Base-by-base conservation (phyloP, 192 early-diverging fungal species). In the Entrophospora sp. region DNA sequence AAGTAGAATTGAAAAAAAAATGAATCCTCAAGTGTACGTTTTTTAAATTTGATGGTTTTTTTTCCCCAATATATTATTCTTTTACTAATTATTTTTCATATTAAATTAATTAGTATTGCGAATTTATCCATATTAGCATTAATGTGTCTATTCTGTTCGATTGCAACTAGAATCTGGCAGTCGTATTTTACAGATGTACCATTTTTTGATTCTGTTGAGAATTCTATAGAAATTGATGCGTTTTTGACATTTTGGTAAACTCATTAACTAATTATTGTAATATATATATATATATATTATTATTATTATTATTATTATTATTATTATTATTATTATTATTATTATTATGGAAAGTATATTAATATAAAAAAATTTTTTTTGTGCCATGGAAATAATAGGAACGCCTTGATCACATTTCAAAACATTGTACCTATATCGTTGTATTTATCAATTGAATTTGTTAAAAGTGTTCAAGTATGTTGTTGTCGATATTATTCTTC, bases 371-470 rank as follows among this genome's bases (percentile, higher is more conserved):
- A n/a, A n/a, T n/a, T n/a, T n/a, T n/a, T n/a, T n/a, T n/a, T n/a
- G n/a, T n/a, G n/a, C n/a, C n/a, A n/a, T n/a, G n/a, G n/a, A n/a
- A 82, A 76, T 64, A 78, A 75, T 70, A 74, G 79, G 70, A 68
- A 84, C 22, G 73, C 83, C 3, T 62, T 76, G 28, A 76, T 68
- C 14, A 69, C 72, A 12, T 84, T 82, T 67, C 86, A 88, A 66
- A 88, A 86, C 53, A 81, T 88, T 35, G 83, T 88, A 3, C 86
- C 86, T 9, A 81, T 88, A 42, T 84, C 85, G 16, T 59, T 87
- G 12, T 85, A 83, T 44, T 61, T 87, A 1, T 83, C 81, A 0
- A 64, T 86, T 16, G 85, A 87, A 64, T 71, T 86, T 49, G 79
- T 85, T 27, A 87, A 86, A 57, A 78, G 81, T 3, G 69, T 79